Base-by-base conservation (phyloP, 495 filamentous ascomycete genomes). In the Penicillium dipodomyicola region DNA sequence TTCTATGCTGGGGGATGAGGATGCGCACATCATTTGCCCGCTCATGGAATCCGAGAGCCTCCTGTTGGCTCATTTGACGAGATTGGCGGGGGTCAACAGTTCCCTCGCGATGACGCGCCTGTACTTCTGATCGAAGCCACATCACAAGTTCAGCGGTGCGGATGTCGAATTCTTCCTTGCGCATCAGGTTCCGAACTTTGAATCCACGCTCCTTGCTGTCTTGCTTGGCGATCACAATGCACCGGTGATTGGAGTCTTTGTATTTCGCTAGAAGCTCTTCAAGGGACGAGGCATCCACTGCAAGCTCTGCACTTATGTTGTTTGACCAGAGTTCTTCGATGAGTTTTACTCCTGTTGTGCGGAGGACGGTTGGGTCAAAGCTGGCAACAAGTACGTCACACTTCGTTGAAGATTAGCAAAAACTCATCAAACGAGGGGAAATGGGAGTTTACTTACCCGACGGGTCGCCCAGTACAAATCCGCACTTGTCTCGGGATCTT, bases 301-400 rank as follows among this genome's bases (percentile, higher is more conserved):
- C 90, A 10, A 98, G 80, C 74, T 97, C 94, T n/a, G 95, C 91
- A 52, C 84, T 92, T 65, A 96, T 89, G 56, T 87, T 85, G 63
- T 89, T 85, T 19, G 82, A 72, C 90, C 94, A 97, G 14, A 98
- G 81, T 25, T 86, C 83, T 45, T 88, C 84, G 7, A 96, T 72
- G 15, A 97, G 76, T 56, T 87, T 85, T 37, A 96, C 77, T 12
- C 91, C 73, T 25, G 83, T 81, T 7, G 89, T 87, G 32, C 89
- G 85, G 15, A 97, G 83, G 8, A 88, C 82, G 3, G 82, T 80
- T 1, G 88, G 73, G 62, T 96, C 90, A 65, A 94, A 95, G 62
- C 89, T 89, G 9, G 91, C 87, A 44, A 98, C 85, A 7, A 97
- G 83, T 11, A 96, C 87, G 70, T 97, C 92, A 68, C 92, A 96